Conservation (phyloP, 169 alveolate species). For the Cryptosporidium felis region DNA sequence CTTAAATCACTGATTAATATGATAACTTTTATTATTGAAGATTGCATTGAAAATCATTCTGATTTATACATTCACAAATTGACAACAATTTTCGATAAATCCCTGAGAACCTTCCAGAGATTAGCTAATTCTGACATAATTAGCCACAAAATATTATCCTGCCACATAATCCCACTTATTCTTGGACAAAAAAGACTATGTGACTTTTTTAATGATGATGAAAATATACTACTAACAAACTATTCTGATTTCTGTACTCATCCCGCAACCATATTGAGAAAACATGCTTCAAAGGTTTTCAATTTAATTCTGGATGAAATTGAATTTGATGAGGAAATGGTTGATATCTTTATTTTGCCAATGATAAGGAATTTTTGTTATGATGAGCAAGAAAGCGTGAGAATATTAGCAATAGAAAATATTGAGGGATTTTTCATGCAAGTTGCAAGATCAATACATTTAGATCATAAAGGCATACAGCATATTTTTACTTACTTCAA, state of each 20-base stretch:
- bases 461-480: neutral
- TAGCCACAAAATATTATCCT: conserved; percentile 44
- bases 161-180: conserved; percentile 41
- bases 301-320: conserved; percentile 23
- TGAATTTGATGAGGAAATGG: conserved; percentile 29
- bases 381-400: conserved; percentile 64
- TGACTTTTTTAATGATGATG: conserved; percentile 19
- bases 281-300: conserved; percentile 55
- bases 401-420: conserved; percentile 16
- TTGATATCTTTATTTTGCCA: conserved; percentile 28
- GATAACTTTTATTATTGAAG: conserved; percentile 42
- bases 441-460: neutral
- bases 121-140: conserved; percentile 38
- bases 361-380: conserved; percentile 37
- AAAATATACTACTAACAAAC: conserved; percentile 7
- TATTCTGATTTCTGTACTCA: conserved; percentile 43
- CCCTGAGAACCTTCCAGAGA: conserved; percentile 13
- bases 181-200: conserved; percentile 27
- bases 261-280: conserved; percentile 59
- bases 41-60: neutral
- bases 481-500: neutral
- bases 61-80: neutral
- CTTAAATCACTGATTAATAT: conserved; percentile 23
- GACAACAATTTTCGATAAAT: neutral
- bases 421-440: conserved; percentile 30